Evolutionary conservation across 495 filamentous ascomycete species (phyloP), one percentile per base, ranked within the genome.

Genomic region (Talaromyces trachyspermus): DNA sequence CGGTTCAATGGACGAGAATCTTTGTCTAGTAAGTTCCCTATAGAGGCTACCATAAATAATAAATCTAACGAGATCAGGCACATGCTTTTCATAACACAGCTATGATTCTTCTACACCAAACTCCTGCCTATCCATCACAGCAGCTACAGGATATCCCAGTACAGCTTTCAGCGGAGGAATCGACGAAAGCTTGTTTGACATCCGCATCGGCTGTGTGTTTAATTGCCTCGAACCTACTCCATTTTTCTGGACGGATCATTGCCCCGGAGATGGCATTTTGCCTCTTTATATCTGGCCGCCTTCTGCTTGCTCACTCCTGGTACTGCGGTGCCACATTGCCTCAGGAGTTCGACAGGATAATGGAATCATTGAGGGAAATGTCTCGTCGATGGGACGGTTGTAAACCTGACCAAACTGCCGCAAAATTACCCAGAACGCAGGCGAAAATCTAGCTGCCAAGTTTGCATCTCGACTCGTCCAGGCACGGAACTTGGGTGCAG

Each of bases 391-490:
- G 62, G 62, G 53, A 52, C 4, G 63, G 64, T 0, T 30, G 52
- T 10, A 14, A 14, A n/a, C n/a, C 33, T 36, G 11, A 4, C n/a
- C 33, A 30, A 12, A 30, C 33, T n/a, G n/a, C n/a, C n/a, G n/a
- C n/a, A n/a, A n/a, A n/a, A n/a, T n/a, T n/a, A n/a, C n/a, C n/a
- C n/a, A n/a, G n/a, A n/a, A n/a, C n/a, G n/a, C n/a, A n/a, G 17
- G 43, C 4, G 54, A 60, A 2, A 68, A 65, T 43, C 55, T 68
- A 0, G 65, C 65, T 1, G 62, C 61, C 2, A 57, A 50, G 20
- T 66, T 69, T 43, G 65, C 61, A 1, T 56, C 54, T 30, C 49
- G 63, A 5, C 54, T 68, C 6, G 49, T 54, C 0, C 41, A 59
- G 10, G 65, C 63, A 0, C 52, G 53, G 12, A 47, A 58, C 26